These are phyloP conservation scores for Kernera saxatilis DNA, from an alignment of 345 rosid species.

Conservation along the genomic window DNA sequence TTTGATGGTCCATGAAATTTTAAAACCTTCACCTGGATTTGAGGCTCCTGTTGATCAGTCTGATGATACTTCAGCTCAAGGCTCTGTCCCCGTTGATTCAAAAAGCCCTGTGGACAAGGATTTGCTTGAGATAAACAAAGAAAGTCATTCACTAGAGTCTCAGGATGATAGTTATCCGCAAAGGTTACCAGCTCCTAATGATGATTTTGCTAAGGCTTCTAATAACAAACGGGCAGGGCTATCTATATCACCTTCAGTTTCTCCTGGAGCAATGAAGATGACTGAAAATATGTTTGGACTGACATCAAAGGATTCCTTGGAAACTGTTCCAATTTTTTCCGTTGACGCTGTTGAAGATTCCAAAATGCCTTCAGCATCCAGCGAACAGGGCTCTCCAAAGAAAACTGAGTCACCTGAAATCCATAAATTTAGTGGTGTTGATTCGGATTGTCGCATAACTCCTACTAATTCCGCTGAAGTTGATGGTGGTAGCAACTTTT, in stretches of 20 bases:
- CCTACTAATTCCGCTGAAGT: background rate
- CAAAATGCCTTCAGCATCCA: background rate
- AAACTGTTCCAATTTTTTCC: background rate
- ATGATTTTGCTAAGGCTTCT: background rate
- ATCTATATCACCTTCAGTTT: background rate
- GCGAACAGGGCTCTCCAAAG: slow-evolving; percentile 3
- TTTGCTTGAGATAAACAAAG: background rate
- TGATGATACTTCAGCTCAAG: slow-evolving; percentile 9
- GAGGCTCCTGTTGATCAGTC: slow-evolving; percentile 17
- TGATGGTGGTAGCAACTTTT: slow-evolving; percentile 1
- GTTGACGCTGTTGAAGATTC: slow-evolving; percentile 3
- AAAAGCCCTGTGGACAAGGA: slow-evolving; percentile 12
- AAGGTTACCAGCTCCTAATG: background rate
- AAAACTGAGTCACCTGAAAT: background rate
- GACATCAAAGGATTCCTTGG: background rate
- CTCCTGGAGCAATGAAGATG: background rate
- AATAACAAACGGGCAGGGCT: background rate
- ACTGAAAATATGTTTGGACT: slow-evolving; percentile 7
- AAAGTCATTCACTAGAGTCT: background rate
- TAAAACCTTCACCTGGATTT: background rate
- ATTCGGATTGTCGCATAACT: background rate
- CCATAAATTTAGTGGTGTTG: slow-evolving; percentile 11
- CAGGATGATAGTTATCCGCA: background rate
- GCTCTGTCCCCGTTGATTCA: slow-evolving; percentile 15
- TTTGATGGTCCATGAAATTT: background rate